Conservation (phyloP, 768 basidiomycete species). For the Dendrothele bispora region DNA sequence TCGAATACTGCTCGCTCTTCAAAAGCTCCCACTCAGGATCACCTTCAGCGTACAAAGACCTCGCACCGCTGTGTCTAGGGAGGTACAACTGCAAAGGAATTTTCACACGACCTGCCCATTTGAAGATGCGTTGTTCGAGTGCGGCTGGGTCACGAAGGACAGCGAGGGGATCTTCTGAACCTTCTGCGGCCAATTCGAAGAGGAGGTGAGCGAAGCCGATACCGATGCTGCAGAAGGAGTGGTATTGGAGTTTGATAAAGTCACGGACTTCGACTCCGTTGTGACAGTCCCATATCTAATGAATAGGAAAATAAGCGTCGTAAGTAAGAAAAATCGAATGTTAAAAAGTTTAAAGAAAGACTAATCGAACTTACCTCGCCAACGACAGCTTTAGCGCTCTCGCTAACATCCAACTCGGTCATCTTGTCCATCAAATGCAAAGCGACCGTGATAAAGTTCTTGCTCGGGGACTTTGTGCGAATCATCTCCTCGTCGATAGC, state of each 20-base stretch:
- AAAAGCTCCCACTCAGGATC: constrained; percentile 1
- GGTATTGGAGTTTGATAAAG: neutral
- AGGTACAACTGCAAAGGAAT: constrained; percentile 1
- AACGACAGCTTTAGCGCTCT: constrained; percentile 1
- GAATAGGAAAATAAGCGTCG: no score
- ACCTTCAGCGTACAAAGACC: neutral
- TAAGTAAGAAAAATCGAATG: neutral
- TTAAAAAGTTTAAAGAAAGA: neutral
- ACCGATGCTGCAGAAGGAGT: constrained; percentile 1
- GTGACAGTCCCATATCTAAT: constrained; percentile 5
- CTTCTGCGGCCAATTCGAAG: neutral
- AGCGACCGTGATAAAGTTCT: neutral
- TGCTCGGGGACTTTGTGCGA: neutral
- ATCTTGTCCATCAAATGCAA: constrained; percentile 2
- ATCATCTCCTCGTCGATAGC: constrained; percentile 1
- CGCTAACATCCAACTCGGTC: constrained; percentile 2
- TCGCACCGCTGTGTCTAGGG: constrained; percentile 2
- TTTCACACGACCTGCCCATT: constrained; percentile 2
- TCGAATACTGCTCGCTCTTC: neutral
- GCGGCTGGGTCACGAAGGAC: constrained; percentile 3
- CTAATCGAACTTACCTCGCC: neutral
- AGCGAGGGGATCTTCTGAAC: neutral
- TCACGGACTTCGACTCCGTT: constrained; percentile 1
- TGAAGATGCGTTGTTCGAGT: constrained; percentile 1
- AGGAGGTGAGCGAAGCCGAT: neutral